Conservation (phyloP, 164 flowering plant species). For the Nelumbo lutea region DNA sequence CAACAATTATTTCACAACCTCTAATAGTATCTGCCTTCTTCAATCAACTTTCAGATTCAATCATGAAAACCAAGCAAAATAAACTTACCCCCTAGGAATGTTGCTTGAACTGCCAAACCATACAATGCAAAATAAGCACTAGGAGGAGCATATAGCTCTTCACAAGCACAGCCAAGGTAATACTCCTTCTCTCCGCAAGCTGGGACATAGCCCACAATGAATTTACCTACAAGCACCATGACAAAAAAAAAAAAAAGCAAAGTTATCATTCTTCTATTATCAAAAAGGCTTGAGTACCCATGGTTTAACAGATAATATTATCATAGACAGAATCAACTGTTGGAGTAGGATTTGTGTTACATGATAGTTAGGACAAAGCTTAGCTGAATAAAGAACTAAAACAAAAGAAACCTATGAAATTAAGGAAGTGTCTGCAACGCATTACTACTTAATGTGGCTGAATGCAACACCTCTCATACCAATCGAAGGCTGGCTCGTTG, state of each 20-base stretch:
- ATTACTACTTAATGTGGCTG: too few relatives aligned
- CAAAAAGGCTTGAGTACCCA: background rate
- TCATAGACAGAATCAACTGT: too few relatives aligned
- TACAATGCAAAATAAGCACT: conserved; percentile 79
- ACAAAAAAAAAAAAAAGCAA: background rate
- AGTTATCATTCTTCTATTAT: background rate
- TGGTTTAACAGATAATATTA: too few relatives aligned
- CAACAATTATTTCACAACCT: background rate
- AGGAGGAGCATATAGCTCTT: conserved; percentile 87
- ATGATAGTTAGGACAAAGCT: too few relatives aligned
- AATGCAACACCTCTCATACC: too few relatives aligned
- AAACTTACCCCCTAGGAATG: conserved; percentile 82
- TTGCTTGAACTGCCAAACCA: conserved; percentile 82
- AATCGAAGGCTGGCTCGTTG: too few relatives aligned
- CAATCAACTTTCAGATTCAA: background rate
- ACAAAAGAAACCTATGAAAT: too few relatives aligned
- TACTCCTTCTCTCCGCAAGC: conserved; percentile 85
- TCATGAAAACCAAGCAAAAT: background rate
- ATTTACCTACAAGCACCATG: conserved; percentile 52
- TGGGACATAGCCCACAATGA: conserved; percentile 63
- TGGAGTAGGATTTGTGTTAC: too few relatives aligned
- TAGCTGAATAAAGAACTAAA: too few relatives aligned
- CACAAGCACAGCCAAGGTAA: conserved; percentile 86
- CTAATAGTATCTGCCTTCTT: background rate
- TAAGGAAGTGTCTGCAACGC: too few relatives aligned